These are phyloP conservation scores for Hydrangea macrophylla DNA, from an alignment of 148 eudicot species.

Conservation along the genomic window DNA sequence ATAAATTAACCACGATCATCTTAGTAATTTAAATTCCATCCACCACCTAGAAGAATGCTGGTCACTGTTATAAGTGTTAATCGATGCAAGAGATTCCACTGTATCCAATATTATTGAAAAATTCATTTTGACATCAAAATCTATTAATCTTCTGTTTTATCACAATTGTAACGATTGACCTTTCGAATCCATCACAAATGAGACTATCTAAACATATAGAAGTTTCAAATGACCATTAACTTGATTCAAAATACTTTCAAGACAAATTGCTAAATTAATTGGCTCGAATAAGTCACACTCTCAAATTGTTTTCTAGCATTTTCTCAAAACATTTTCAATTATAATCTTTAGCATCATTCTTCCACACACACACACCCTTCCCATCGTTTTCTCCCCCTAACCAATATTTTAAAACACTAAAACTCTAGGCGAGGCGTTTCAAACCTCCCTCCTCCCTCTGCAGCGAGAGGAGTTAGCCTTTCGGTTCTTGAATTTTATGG, in stretches of 20 bases:
- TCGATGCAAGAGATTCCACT: not conserved
- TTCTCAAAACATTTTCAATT: not conserved
- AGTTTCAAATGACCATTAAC: not conserved
- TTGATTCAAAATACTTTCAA: not conserved
- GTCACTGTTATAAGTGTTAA: not conserved
- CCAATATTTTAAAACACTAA: not conserved
- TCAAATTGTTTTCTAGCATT: not conserved
- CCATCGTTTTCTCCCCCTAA: not conserved
- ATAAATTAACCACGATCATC: not conserved
- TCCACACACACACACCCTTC: not conserved
- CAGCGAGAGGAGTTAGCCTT: no score
- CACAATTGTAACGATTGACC: no score
- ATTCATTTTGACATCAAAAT: not conserved
- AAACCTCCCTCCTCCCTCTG: no score
- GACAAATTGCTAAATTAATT: not conserved
- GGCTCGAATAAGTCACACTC: no score
- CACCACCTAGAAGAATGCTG: not conserved
- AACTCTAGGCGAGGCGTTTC: no score
- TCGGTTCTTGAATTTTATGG: no score
- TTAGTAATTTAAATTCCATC: not conserved
- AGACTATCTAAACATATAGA: not conserved
- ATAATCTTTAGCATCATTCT: not conserved
- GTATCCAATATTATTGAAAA: no score
- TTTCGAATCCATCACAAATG: not conserved
- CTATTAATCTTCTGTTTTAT: not conserved